Base-by-base conservation (phyloP, 2,329 filamentous ascomycete genomes). In the Colletotrichum falcatum region DNA sequence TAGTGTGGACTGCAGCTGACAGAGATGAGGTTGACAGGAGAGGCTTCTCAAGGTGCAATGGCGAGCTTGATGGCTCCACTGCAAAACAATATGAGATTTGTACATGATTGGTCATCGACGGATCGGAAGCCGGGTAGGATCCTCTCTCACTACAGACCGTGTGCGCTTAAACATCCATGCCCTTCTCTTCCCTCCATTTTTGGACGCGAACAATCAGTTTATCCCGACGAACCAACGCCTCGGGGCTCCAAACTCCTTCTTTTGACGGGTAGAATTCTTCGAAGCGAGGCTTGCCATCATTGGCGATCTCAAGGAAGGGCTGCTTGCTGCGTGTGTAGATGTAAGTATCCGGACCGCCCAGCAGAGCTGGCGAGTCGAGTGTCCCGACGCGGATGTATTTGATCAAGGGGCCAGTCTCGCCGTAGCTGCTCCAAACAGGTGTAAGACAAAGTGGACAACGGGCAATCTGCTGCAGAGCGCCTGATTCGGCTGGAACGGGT, bases 331-430 rank as follows among this genome's bases (percentile, higher is more conserved):
- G 74, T 23, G 78, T 80, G 70, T 77, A 87, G 61, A 85, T 83
- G 75, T 87, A 83, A 26, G 82, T 78, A 74, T 85, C 82, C 1
- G 84, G 84, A n/a, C 78, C 77, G 9, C 83, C 73, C 63, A 78
- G 74, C 71, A 77, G 76, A 8, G 79, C 76, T 18, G 74, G 73
- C 12, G 58, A n/a, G 74, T 85, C 84, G 58, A 87, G 77, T 14
- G 84, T 86, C 3, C 84, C 83, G 33, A 79, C 81, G 48, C 82
- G 79, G 12, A 87, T 73, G 72, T 81, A 85, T 20, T 77, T 75
- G 14, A 81, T 62, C 62, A 77, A 55, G 9, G 74, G 73, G 2
- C 79, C 78, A 16, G 70, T 71, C 46, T 78, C 78, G 16, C 60
- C 76, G 73, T 86, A 87, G 72, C 83, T 73, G 65, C 76, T 81